Base-by-base conservation (phyloP, 2,329 filamentous ascomycete genomes). In the Aspergillus latus region DNA sequence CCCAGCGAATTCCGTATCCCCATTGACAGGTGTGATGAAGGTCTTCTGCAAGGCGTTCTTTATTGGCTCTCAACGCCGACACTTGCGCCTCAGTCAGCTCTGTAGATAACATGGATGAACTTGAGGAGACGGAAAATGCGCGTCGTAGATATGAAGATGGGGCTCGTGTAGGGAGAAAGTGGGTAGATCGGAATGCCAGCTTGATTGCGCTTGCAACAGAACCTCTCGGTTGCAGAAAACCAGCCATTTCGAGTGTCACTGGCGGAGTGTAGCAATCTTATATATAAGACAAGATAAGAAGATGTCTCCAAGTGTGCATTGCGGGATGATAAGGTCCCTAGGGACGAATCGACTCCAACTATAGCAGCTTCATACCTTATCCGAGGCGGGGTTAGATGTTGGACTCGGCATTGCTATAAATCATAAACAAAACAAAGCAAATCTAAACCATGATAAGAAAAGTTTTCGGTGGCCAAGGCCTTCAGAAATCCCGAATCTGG, bases 1-100 rank as follows among this genome's bases (percentile, higher is more conserved):
- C 87, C 85, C 86, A 90, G 73, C 79, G 74, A 60, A 87, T 80
- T 0, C 86, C 87, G 44, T 76, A 80, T 0, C 87, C 87, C 81
- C 85, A 89, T 73, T 85, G 78, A 67, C 84, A 88, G 2, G 85
- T 88, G 57, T 83, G 68, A 69, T 89, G 87, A 10, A 89, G 77
- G 57, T 85, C 82, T 28, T 80, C 76, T 76, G 87, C 85, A 61
- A 89, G 68, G 60, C 87, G 79, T 11, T 78, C 74, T 62, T 82
- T 77, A 60, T 87, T 80, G 39, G 87, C 81, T 56, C 80, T 82
- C 51, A 88, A 68, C 29, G 74, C 77, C 39, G 72, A 73, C 36
- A 86, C 71, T 37, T 83, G 74, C 15, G 78, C 69, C 46, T 83
- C 78, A 16, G 78, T 78, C 68, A 86, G 62, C 52, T 74, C 70